Evolutionary conservation across 257 asterid genomes (phyloP).

Genomic region (Fraxinus anomala): DNA sequence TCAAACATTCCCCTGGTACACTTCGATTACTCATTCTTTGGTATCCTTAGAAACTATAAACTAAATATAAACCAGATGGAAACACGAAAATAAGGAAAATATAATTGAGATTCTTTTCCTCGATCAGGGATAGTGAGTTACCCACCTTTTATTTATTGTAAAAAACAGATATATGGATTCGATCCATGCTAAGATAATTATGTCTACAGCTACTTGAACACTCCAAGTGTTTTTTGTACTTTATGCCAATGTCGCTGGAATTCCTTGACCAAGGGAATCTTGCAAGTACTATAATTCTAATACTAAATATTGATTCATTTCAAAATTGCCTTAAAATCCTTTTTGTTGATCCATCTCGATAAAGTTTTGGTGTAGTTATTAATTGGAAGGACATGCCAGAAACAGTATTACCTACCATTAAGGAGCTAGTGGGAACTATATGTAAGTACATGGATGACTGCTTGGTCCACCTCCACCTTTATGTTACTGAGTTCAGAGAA

Average conservation of each 20-base stretch:
- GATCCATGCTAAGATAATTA: slow-evolving; percentile 47
- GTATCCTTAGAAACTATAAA: too few relatives aligned
- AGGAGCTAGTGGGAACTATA: slow-evolving; percentile 34
- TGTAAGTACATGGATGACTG: background rate
- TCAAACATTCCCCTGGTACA: background rate
- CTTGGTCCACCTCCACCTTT: background rate
- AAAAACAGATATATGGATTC: slow-evolving; percentile 26
- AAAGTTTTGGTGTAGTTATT: background rate
- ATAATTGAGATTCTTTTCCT: too few relatives aligned
- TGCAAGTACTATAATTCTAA: slow-evolving; percentile 30
- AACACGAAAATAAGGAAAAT: background rate
- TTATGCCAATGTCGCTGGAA: slow-evolving; percentile 35
- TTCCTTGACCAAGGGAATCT: slow-evolving; percentile 23
- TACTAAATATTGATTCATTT: background rate
- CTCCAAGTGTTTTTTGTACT: slow-evolving; percentile 34
- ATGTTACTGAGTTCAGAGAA: background rate
- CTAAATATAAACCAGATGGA: too few relatives aligned
- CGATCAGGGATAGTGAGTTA: too few relatives aligned
- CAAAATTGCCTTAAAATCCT: background rate
- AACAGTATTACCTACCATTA: slow-evolving; percentile 33
- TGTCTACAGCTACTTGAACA: slow-evolving; percentile 31
- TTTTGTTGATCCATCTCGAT: too few relatives aligned
- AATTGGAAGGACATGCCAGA: slow-evolving; percentile 24
- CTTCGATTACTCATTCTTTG: background rate
- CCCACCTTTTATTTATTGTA: background rate